These are phyloP conservation scores for Stephania japonica DNA, from an alignment of 164 flowering plant species.

Conservation along the genomic window DNA sequence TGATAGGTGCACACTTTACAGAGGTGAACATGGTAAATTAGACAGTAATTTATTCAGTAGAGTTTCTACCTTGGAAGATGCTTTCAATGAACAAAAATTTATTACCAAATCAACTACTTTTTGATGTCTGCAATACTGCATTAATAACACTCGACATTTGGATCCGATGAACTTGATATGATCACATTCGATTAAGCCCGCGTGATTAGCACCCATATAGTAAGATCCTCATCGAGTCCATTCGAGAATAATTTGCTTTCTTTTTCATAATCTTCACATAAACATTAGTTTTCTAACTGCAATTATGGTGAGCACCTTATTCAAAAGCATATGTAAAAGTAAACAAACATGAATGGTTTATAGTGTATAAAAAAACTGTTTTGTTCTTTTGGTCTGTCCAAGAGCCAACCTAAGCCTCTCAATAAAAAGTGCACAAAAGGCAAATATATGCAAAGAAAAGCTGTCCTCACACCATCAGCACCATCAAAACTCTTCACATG, in stretches of 20 bases:
- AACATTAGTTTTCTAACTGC: background rate
- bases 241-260: background rate
- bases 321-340: background rate
- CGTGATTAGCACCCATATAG: background rate
- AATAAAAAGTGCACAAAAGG: background rate
- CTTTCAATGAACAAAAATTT: background rate
- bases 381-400: constrained; percentile 7
- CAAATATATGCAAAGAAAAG: constrained; percentile 5
- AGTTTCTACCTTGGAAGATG: no score
- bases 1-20: no score
- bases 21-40: background rate
- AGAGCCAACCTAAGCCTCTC: constrained; percentile 7
- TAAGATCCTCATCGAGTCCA: background rate
- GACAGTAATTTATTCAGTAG: background rate
- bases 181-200: background rate
- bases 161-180: background rate
- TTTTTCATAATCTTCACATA: background rate
- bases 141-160: background rate
- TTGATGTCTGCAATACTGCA: background rate
- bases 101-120: background rate
- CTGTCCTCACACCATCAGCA: constrained; percentile 4
- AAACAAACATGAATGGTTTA: background rate
- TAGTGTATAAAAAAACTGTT: background rate
- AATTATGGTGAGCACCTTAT: background rate
- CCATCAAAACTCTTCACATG: constrained; percentile 10